These are phyloP conservation scores for Ilex aquifolium DNA, from an alignment of 257 asterid species.

Conservation along the genomic window DNA sequence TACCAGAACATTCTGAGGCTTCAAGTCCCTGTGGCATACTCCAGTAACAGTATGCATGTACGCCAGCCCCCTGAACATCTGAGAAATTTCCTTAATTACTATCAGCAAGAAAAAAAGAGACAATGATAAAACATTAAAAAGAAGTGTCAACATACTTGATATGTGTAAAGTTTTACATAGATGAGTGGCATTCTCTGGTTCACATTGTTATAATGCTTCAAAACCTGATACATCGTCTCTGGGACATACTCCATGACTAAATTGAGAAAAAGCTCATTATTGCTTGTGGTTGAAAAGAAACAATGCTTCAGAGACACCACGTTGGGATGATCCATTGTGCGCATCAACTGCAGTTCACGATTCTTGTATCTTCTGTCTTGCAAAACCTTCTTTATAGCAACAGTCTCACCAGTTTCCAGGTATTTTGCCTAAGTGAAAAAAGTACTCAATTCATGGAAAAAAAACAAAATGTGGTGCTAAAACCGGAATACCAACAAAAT, in stretches of 20 bases:
- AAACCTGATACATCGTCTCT: conserved; percentile 63
- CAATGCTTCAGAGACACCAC: conserved; percentile 87
- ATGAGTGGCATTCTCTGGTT: conserved; percentile 91
- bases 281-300: conserved; percentile 81
- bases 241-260: conserved; percentile 96
- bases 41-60: conserved; percentile 93
- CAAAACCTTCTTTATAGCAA: conserved; percentile 92
- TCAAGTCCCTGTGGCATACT: conserved; percentile 92
- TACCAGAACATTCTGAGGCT: conserved; percentile 95
- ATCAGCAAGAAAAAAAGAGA: background rate
- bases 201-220: conserved; percentile 69
- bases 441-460: background rate
- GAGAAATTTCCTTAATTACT: conserved; percentile 16
- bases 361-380: conserved; percentile 92
- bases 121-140: conserved; percentile 1
- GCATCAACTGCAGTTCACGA: conserved; percentile 92
- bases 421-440: conserved; percentile 65
- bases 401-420: conserved; percentile 93
- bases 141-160: conserved; percentile 54
- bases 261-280: conserved; percentile 84
- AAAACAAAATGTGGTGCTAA: background rate
- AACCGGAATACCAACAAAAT: background rate
- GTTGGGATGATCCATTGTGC: conserved; percentile 91
- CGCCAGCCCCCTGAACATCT: conserved; percentile 94
- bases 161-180: conserved; percentile 83